Evolutionary conservation across 306 rosid genomes (phyloP).

Genomic region (Alnus rubra): DNA sequence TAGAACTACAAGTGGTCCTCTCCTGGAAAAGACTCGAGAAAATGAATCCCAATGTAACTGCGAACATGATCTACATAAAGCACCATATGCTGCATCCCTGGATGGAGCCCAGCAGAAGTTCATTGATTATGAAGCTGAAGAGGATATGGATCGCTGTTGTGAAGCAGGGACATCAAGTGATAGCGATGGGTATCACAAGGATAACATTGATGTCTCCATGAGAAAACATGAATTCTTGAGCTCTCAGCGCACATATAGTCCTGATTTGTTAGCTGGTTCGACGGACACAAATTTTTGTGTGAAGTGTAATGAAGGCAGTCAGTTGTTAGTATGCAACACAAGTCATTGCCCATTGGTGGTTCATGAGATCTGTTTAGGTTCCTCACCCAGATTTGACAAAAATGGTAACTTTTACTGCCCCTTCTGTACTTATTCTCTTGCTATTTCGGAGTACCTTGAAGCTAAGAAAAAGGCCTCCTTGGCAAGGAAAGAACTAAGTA

Average conservation of each 20-base stretch:
- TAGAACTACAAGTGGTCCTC: constrained; percentile 18
- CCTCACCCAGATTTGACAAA: constrained; percentile 36
- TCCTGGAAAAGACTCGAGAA: constrained; percentile 10
- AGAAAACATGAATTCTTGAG: constrained; percentile 44
- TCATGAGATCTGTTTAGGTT: constrained; percentile 65
- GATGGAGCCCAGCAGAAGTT: constrained; percentile 32
- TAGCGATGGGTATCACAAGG: constrained; percentile 36
- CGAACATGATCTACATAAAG: constrained; percentile 34
- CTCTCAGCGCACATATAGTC: constrained; percentile 35
- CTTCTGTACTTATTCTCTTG: constrained; percentile 60
- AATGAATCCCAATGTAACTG: constrained; percentile 21
- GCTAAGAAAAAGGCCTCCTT: constrained; percentile 55
- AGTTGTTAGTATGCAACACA: constrained; percentile 53
- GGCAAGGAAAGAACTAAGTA: constrained; percentile 46
- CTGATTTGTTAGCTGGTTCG: constrained; percentile 29
- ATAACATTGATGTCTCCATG: constrained; percentile 37
- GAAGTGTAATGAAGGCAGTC: constrained; percentile 60
- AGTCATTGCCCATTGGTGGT: constrained; percentile 57
- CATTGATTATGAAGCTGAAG: constrained; percentile 36
- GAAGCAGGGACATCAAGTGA: constrained; percentile 36
- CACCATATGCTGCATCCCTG: constrained; percentile 18
- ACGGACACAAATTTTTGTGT: constrained; percentile 37
- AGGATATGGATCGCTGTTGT: constrained; percentile 27
- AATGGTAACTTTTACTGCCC: constrained; percentile 60
- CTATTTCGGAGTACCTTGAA: constrained; percentile 56